Percentiles rank a stretch among this genome's conserved stretches.
Evolutionary conservation across 2,329 filamentous ascomycete species (phyloP).

Genomic region (Massarina eburnea): DNA sequence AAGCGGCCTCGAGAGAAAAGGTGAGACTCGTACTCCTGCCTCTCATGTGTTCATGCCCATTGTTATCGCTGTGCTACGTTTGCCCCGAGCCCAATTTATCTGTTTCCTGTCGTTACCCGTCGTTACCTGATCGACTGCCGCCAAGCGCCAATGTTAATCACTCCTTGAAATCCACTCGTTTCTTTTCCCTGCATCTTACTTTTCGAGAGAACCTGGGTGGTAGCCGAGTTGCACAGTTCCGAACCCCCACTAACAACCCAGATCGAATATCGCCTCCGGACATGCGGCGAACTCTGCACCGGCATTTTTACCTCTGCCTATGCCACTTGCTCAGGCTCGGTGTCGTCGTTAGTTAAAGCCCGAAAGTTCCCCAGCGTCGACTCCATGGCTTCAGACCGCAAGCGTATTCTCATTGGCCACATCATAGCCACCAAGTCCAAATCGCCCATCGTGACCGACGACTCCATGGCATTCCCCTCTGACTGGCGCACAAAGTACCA

Average conservation of each 20-base stretch:
- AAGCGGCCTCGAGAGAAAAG: conserved; percentile 62
- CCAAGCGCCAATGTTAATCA: conserved; percentile 6
- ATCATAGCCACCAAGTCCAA: conserved; percentile 73
- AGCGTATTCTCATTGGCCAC: conserved; percentile 72
- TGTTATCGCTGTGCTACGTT: conserved; percentile 1
- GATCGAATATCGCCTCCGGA: conserved; percentile 75
- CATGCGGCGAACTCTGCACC: conserved; percentile 74
- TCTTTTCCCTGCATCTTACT: neutral
- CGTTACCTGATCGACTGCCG: conserved; percentile 2
- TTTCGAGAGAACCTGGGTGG: neutral
- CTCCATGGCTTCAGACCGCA: conserved; percentile 58
- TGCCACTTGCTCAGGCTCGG: conserved; percentile 45
- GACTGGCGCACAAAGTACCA: conserved; percentile 61
- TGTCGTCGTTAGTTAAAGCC: conserved; percentile 57
- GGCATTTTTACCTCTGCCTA: conserved; percentile 77
- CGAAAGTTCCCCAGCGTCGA: conserved; percentile 61
- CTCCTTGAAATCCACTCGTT: neutral
- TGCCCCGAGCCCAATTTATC: neutral
- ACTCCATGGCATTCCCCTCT: conserved; percentile 72
- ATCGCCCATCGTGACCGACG: conserved; percentile 67
- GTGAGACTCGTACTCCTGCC: conserved; percentile 41
- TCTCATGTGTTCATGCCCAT: neutral
- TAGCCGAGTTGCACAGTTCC: neutral
- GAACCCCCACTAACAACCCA: conserved; percentile 37
- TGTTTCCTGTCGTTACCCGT: neutral